These are phyloP conservation scores for Bipolaris sorokiniana DNA, from an alignment of 2,329 filamentous ascomycete species.

Conservation along the genomic window DNA sequence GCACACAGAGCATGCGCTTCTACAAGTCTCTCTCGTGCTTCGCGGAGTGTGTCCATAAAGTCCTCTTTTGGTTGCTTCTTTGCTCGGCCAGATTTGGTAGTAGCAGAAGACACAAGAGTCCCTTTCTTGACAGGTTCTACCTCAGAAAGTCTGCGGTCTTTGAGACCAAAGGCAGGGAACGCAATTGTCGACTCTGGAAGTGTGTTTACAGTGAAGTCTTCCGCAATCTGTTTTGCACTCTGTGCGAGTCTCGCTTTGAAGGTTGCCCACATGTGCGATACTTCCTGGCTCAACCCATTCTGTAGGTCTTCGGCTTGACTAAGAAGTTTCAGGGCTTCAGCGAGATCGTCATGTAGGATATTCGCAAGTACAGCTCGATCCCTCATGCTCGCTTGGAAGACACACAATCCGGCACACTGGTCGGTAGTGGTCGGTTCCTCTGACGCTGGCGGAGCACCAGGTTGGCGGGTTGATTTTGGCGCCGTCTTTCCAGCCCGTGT, in stretches of 20 bases:
- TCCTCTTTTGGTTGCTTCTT: constrained; percentile 36
- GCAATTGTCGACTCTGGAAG: constrained; percentile 93
- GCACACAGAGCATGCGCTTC: constrained; percentile 64
- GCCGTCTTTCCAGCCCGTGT: constrained; percentile 22
- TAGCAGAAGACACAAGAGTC: constrained; percentile 12
- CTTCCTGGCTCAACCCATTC: constrained; percentile 50
- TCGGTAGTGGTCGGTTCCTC: constrained; percentile 28
- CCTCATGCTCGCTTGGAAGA: constrained; percentile 57
- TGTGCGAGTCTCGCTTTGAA: constrained; percentile 72
- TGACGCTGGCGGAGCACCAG: constrained; percentile 3
- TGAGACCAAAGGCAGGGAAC: constrained; percentile 68
- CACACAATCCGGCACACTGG: constrained; percentile 49
- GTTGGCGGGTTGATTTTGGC: constrained; percentile 21
- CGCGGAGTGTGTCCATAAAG: constrained; percentile 66
- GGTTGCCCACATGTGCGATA: constrained; percentile 63
- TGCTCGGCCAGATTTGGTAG: constrained; percentile 24
- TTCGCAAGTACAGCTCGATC: constrained; percentile 58
- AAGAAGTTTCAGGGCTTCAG: constrained; percentile 37
- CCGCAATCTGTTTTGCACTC: constrained; percentile 73
- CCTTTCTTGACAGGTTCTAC: constrained; percentile 22
- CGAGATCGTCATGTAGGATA: constrained; percentile 40
- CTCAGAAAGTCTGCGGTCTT: constrained; percentile 38
- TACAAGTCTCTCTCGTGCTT: constrained; percentile 69
- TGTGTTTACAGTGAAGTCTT: constrained; percentile 84
- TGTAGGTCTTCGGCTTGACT: constrained; percentile 33